Conservation (phyloP, 1,139 yeast species). For the Pichia sp. region DNA sequence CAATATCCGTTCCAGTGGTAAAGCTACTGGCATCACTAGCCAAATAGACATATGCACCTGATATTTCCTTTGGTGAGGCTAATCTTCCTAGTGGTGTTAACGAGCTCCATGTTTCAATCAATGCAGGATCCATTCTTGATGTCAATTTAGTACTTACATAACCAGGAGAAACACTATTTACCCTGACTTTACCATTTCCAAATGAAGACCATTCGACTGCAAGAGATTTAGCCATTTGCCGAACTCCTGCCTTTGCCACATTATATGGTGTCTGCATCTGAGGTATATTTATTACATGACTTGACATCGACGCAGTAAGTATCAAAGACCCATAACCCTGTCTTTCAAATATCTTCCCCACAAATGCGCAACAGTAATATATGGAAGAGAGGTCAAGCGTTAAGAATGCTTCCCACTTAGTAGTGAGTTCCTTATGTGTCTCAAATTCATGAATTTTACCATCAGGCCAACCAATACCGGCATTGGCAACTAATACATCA, state of each 20-base stretch:
- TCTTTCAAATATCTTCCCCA: constrained; percentile 42
- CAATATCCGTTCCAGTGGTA: constrained; percentile 76
- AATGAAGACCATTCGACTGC: constrained; percentile 49
- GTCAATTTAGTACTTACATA: constrained; percentile 43
- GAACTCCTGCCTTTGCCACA: constrained; percentile 52
- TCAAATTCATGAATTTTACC: constrained; percentile 39
- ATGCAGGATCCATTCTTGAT: constrained; percentile 32
- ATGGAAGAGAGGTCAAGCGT: constrained; percentile 51
- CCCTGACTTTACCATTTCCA: constrained; percentile 34
- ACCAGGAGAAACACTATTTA: constrained; percentile 51
- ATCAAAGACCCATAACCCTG: constrained; percentile 50
- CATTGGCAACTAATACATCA: constrained; percentile 61
- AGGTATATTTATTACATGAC: constrained; percentile 47
- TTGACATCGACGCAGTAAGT: constrained; percentile 58
- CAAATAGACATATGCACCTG: constrained; percentile 79
- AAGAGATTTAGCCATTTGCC: constrained; percentile 45
- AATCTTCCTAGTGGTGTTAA: constrained; percentile 79
- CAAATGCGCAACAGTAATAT: constrained; percentile 50
- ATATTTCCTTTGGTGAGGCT: constrained; percentile 67
- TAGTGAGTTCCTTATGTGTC: constrained; percentile 36
- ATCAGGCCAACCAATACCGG: constrained; percentile 54
- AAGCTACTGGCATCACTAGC: constrained; percentile 82
- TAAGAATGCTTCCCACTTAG: constrained; percentile 44
- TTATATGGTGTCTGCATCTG: constrained; percentile 51
- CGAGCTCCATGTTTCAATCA: constrained; percentile 44